Percentiles rank a stretch among this genome's conserved stretches.
phyloP scores from a whole-genome alignment of 1,139 yeast genomes.

The Blastobotrys arbuscula region DNA sequence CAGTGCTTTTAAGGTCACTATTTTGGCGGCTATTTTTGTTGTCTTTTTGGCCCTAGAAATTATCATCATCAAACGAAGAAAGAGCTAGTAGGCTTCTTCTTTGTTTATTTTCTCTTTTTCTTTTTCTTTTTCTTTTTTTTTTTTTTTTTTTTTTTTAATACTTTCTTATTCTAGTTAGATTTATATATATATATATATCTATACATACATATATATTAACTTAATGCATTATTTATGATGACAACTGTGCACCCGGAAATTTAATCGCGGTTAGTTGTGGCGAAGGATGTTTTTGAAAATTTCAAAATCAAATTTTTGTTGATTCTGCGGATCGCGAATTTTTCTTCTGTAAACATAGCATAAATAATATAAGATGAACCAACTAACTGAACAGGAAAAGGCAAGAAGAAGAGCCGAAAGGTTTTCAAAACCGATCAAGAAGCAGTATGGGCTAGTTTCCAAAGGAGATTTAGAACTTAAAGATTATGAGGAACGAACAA shows the following conservation, averaged over 20 bases:
- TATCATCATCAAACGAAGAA: constrained; percentile 4
- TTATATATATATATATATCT: background rate
- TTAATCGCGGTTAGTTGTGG: too few species aligned
- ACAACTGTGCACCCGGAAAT: too few species aligned
- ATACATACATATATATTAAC: background rate
- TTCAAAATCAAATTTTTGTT: too few species aligned
- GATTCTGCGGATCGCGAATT: too few species aligned
- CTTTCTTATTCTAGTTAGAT: background rate
- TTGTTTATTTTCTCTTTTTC: background rate
- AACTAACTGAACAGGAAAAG: constrained; percentile 10
- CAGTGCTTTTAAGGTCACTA: constrained; percentile 22
- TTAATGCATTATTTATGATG: too few species aligned
- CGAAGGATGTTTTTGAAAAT: too few species aligned
- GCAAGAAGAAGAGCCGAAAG: constrained; percentile 11
- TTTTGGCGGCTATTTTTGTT: constrained; percentile 19
- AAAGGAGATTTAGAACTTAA: constrained; percentile 21
- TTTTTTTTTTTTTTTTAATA: background rate
- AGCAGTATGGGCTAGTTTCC: constrained; percentile 22
- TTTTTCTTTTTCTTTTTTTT: background rate
- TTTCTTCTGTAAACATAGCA: too few species aligned
- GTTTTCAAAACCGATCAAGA: constrained; percentile 7
- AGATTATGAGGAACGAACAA: constrained; percentile 11
- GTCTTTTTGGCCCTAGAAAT: constrained; percentile 15
- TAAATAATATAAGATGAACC: background rate
- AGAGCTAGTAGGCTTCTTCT: background rate